A percentile compares a stretch with the other conserved stretches of the same genome.
These are phyloP conservation scores for Colletotrichum eremochloae DNA, from an alignment of 2,329 filamentous ascomycete species.

Conservation along the genomic window DNA sequence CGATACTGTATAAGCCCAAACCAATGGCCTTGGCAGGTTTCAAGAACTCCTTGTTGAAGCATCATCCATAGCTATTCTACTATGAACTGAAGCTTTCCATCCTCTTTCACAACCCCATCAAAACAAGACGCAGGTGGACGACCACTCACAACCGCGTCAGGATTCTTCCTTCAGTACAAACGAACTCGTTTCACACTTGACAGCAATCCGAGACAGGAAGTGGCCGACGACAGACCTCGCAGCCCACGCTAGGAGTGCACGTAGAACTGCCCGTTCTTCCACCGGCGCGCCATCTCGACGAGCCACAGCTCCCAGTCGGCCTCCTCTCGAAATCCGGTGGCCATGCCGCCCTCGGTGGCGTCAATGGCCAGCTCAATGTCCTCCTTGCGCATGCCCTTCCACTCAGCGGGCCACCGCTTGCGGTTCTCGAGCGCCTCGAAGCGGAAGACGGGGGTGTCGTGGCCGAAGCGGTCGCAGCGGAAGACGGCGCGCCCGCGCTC, in stretches of 20 bases:
- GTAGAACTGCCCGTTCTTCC: not conserved
- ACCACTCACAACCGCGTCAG: too few relatives aligned
- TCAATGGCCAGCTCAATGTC: slow-evolving; percentile 12
- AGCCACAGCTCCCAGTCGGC: not conserved
- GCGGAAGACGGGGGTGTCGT: slow-evolving; percentile 5
- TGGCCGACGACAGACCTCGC: too few relatives aligned
- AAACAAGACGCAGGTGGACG: not conserved
- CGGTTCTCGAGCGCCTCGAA: not conserved
- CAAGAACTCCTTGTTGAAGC: not conserved
- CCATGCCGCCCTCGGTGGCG: not conserved
- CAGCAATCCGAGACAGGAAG: too few relatives aligned
- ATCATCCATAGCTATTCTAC: not conserved
- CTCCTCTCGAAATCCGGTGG: not conserved
- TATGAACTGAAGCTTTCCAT: not conserved
- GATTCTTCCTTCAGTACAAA: not conserved
- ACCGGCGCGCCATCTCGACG: not conserved
- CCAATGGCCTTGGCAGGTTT: too few relatives aligned
- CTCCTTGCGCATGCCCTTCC: not conserved
- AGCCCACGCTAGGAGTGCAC: not conserved
- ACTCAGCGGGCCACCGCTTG: not conserved
- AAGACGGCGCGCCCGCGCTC: not conserved
- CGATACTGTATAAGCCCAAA: too few relatives aligned
- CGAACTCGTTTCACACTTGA: too few relatives aligned
- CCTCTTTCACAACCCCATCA: not conserved
- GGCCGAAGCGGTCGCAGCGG: not conserved